These are phyloP conservation scores for Cutaneotrichosporon sp. DNA, from an alignment of 1,284 basidiomycete species.

Conservation along the genomic window DNA sequence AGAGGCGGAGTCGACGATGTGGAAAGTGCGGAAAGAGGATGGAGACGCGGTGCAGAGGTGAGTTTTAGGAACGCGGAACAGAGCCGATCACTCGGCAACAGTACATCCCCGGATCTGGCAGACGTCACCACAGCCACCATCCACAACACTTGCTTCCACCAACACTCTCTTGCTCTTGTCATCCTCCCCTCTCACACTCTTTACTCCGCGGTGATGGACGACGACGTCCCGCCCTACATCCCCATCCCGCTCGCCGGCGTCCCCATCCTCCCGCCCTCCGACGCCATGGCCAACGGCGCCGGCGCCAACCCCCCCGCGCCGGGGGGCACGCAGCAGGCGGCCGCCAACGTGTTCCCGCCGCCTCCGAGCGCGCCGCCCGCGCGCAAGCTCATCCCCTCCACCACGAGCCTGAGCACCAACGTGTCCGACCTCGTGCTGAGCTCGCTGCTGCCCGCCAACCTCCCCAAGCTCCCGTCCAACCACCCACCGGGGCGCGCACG, in stretches of 20 bases:
- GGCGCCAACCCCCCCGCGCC: neutral
- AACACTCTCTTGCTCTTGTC: too few species aligned
- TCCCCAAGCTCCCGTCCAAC: constrained; percentile 39
- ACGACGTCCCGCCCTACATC: constrained; percentile 25
- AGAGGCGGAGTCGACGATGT: too few species aligned
- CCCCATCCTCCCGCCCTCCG: constrained; percentile 15
- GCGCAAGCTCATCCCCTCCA: constrained; percentile 31
- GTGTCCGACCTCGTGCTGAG: constrained; percentile 48
- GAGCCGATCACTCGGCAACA: too few species aligned
- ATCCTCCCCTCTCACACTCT: too few species aligned
- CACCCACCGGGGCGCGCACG: constrained; percentile 16
- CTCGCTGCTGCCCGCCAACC: constrained; percentile 43
- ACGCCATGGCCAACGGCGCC: neutral
- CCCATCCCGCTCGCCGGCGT: constrained; percentile 22
- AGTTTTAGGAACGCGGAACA: too few species aligned
- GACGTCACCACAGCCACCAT: constrained; percentile 10
- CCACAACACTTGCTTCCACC: too few species aligned
- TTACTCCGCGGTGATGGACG: neutral
- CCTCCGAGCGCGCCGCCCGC: constrained; percentile 15
- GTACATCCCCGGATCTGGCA: too few species aligned
- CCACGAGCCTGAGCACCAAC: constrained; percentile 36
- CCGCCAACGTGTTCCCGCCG: constrained; percentile 19
- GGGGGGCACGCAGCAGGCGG: neutral
- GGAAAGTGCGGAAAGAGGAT: neutral
- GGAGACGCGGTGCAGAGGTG: too few species aligned